phyloP scores from a whole-genome alignment of 176 grass and related monocot species.

The Cymbopogon citratus region DNA sequence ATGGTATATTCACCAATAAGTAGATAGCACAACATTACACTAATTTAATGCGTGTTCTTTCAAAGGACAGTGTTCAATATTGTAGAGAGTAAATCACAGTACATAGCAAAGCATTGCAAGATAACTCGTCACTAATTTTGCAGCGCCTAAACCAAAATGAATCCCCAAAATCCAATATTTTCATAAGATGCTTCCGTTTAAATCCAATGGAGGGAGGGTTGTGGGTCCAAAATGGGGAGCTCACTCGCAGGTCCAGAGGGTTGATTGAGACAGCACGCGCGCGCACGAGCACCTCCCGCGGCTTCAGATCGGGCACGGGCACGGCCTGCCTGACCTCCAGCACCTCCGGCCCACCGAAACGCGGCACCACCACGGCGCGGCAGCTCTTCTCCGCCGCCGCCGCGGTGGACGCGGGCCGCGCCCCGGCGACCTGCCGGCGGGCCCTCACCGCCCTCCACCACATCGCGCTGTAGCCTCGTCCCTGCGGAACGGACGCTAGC shows the following conservation, averaged over 20 bases:
- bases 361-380: constrained; percentile 76
- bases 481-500: not conserved
- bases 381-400: constrained; percentile 34
- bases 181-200: not conserved
- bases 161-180: not conserved
- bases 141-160: not conserved
- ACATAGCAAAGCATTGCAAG: not conserved
- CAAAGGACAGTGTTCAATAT: not conserved
- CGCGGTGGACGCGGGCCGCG: constrained; percentile 24
- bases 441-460: constrained; percentile 44
- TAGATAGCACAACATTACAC: not conserved
- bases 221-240: constrained; percentile 15
- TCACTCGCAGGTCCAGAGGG: constrained; percentile 87
- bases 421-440: constrained; percentile 22
- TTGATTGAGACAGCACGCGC: constrained; percentile 88
- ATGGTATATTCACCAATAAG: not conserved
- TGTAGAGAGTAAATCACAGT: not conserved
- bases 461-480: constrained; percentile 27
- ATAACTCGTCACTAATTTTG: not conserved
- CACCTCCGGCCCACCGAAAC: constrained; percentile 82
- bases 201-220: not conserved
- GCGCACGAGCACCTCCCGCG: constrained; percentile 77
- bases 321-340: constrained; percentile 63
- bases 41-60: not conserved
- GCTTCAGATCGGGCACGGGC: constrained; percentile 75